phyloP scores from a whole-genome alignment of 1,139 yeast species.

The Nakaseomyces delphensis region DNA sequence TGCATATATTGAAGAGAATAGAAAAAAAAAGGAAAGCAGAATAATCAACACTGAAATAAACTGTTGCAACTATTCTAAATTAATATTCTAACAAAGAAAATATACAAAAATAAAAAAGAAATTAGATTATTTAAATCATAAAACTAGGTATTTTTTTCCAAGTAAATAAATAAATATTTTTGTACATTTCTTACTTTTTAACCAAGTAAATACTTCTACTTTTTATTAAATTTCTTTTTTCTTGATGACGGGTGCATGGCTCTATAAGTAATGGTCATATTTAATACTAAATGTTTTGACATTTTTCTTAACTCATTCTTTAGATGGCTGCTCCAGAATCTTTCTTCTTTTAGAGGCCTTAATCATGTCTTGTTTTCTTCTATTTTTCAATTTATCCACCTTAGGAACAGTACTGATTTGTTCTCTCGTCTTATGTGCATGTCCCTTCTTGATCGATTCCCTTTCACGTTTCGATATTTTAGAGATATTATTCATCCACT shows the following conservation, averaged over 20 bases:
- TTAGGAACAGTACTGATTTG: constrained; percentile 83
- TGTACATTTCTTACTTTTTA: not conserved
- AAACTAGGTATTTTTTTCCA: not conserved
- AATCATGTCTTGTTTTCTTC: constrained; percentile 61
- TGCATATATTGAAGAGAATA: not conserved
- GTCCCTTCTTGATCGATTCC: constrained; percentile 50
- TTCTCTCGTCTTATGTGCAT: constrained; percentile 39
- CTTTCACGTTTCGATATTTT: constrained; percentile 63
- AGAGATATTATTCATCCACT: constrained; percentile 76
- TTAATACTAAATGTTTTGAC: not conserved
- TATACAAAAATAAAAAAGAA: not conserved
- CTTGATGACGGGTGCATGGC: too few species aligned
- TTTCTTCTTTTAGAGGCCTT: constrained; percentile 67
- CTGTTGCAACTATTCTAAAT: not conserved
- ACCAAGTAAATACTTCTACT: not conserved
- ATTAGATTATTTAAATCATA: not conserved
- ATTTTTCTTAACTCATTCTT: not conserved
- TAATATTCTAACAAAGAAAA: not conserved
- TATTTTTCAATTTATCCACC: constrained; percentile 55
- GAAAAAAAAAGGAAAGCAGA: not conserved
- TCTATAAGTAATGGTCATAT: too few species aligned
- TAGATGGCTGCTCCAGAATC: constrained; percentile 6
- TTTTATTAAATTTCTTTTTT: not conserved
- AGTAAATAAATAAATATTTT: not conserved
- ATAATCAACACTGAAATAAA: not conserved